Evolutionary conservation across 805 yeast genomes (phyloP).

Genomic region (Candida nemodendra): DNA sequence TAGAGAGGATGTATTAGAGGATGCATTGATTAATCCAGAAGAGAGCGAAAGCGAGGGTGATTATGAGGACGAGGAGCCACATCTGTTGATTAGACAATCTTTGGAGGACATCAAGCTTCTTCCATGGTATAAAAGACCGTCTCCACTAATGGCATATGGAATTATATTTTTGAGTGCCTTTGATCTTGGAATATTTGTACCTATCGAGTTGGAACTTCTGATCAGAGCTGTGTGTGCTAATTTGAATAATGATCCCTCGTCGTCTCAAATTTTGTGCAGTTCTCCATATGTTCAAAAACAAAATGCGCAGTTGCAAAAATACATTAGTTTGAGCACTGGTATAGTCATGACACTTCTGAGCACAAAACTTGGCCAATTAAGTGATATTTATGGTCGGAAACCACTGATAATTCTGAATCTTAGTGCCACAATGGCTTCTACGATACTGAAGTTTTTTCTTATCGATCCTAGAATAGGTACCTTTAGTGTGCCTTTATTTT

Average conservation of each 20-base stretch:
- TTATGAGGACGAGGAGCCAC: conserved; percentile 39
- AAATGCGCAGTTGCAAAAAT: conserved; percentile 50
- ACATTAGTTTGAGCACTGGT: conserved; percentile 40
- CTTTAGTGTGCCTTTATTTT: conserved; percentile 37
- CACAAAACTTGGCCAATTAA: conserved; percentile 60
- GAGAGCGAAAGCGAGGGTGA: conserved; percentile 32
- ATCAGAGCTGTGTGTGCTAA: conserved; percentile 41
- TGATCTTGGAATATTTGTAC: conserved; percentile 37
- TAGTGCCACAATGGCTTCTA: conserved; percentile 14
- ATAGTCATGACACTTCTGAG: conserved; percentile 49
- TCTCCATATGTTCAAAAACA: conserved; percentile 40
- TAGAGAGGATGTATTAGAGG: conserved; percentile 37
- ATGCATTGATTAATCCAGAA: conserved; percentile 35
- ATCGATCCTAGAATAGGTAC: conserved; percentile 20
- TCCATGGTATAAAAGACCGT: conserved; percentile 59
- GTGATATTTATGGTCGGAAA: conserved; percentile 65
- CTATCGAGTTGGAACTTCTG: conserved; percentile 37
- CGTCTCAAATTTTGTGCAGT: conserved; percentile 30
- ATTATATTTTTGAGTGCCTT: conserved; percentile 43
- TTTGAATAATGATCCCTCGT: conserved; percentile 15
- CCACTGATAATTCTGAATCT: conserved; percentile 39
- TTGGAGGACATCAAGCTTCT: conserved; percentile 36
- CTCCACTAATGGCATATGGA: conserved; percentile 47
- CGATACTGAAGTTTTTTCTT: conserved; percentile 12
- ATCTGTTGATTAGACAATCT: conserved; percentile 53